These are phyloP conservation scores for Apiotrichum gracile DNA, from an alignment of 1,284 basidiomycete species.

Conservation along the genomic window DNA sequence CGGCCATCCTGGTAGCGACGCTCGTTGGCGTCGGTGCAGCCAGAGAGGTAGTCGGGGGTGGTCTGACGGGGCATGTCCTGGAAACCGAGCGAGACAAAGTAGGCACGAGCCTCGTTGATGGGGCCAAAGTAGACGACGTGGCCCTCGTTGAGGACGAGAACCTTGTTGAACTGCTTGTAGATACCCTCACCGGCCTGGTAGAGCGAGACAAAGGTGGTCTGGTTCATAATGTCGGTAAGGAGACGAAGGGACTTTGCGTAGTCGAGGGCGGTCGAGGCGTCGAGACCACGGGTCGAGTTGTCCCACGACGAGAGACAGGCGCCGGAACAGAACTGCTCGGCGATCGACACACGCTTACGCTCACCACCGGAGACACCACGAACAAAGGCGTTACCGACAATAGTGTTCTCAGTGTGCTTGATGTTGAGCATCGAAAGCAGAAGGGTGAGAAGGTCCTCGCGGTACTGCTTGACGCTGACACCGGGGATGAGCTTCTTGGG, in stretches of 20 bases:
- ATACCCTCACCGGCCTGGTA: conserved; percentile 62
- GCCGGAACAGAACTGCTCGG: conserved; percentile 53
- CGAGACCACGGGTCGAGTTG: conserved; percentile 49
- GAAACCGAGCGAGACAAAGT: conserved; percentile 54
- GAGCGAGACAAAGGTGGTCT: conserved; percentile 51
- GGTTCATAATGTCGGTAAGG: conserved; percentile 52
- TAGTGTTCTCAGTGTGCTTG: conserved; percentile 55
- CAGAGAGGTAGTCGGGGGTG: conserved; percentile 66
- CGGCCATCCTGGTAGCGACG: conserved; percentile 71
- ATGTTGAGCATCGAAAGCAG: conserved; percentile 59
- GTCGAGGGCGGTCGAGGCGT: conserved; percentile 57
- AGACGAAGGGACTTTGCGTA: conserved; percentile 56
- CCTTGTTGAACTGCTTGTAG: conserved; percentile 67
- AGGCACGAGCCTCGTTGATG: conserved; percentile 50
- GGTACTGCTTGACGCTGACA: conserved; percentile 50
- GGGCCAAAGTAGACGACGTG: conserved; percentile 55
- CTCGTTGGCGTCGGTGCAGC: conserved; percentile 69
- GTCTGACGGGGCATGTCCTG: conserved; percentile 49
- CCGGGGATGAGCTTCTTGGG: conserved; percentile 53
- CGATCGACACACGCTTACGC: conserved; percentile 55
- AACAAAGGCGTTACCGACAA: conserved; percentile 47
- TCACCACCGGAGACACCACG: conserved; percentile 52
- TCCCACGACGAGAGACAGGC: conserved; percentile 51
- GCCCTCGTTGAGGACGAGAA: conserved; percentile 52
- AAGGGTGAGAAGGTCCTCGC: conserved; percentile 52